Conservation (phyloP, 768 basidiomycete genomes). For the Boletus vermiculosoides region DNA sequence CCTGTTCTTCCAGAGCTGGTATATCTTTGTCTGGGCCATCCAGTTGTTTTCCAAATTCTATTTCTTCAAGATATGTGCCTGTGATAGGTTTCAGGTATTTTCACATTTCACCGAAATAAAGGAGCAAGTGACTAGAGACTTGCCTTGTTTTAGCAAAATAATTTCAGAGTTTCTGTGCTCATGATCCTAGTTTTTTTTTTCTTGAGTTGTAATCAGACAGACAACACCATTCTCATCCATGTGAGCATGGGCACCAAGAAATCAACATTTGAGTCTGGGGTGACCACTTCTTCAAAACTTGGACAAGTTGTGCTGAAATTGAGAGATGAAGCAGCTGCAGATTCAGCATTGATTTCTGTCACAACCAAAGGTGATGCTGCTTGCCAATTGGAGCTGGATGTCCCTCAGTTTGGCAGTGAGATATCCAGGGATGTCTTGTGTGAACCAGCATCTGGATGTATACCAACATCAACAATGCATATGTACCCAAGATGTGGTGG, state of each 20-base stretch:
- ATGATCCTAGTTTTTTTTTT: slow-evolving; percentile 49
- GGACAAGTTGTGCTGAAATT: slow-evolving; percentile 26
- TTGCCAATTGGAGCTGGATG: slow-evolving; percentile 53
- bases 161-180: too few relatives aligned
- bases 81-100: slow-evolving; percentile 69
- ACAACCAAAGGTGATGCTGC: slow-evolving; percentile 54
- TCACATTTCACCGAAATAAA: not conserved
- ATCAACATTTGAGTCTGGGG: slow-evolving; percentile 85
- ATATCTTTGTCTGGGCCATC: not conserved
- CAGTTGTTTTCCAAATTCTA: slow-evolving; percentile 36
- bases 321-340: slow-evolving; percentile 11
- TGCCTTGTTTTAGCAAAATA: slow-evolving; percentile 72
- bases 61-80: slow-evolving; percentile 56
- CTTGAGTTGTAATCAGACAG: slow-evolving; percentile 51
- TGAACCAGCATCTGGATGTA: slow-evolving; percentile 63
- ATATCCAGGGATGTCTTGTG: slow-evolving; percentile 76
- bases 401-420: slow-evolving; percentile 75
- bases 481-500: not conserved
- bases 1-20: slow-evolving; percentile 14
- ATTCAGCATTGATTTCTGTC: slow-evolving; percentile 6
- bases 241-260: slow-evolving; percentile 73
- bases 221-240: slow-evolving; percentile 45
- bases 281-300: slow-evolving; percentile 31
- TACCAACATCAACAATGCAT: not conserved
- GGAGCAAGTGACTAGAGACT: slow-evolving; percentile 4